Conservation (phyloP, 768 basidiomycete genomes). For the Naganishia vishniacii region DNA sequence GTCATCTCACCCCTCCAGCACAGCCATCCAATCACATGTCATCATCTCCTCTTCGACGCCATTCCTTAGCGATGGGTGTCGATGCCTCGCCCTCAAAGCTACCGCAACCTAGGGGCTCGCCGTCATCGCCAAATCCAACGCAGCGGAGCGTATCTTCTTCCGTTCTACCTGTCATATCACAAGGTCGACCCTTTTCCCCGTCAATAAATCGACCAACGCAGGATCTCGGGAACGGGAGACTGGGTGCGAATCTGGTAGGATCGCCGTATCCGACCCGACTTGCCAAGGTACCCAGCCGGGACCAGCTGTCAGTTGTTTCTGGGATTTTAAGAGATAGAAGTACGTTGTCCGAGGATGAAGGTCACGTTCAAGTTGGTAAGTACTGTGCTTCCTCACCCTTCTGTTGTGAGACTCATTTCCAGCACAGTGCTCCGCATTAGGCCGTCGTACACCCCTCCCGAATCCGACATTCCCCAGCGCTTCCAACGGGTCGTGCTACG, state of each 20-base stretch:
- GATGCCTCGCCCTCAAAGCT: slow-evolving; percentile 3
- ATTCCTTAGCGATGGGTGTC: slow-evolving; percentile 7
- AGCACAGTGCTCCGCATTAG: slow-evolving; percentile 26
- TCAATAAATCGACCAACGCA: neutral
- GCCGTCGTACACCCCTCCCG: slow-evolving; percentile 23
- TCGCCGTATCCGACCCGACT: slow-evolving; percentile 16
- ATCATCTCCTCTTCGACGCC: slow-evolving; percentile 10
- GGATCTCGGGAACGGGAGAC: neutral
- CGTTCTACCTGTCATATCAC: neutral
- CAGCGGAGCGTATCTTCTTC: slow-evolving; percentile 2
- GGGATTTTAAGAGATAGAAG: neutral
- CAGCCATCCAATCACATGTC: slow-evolving; percentile 6
- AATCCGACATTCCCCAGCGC: slow-evolving; percentile 21
- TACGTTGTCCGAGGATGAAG: neutral
- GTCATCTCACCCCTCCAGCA: too few species aligned
- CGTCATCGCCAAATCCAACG: neutral
- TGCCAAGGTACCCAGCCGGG: neutral
- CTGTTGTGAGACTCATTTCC: neutral
- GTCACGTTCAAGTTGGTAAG: slow-evolving; percentile 28
- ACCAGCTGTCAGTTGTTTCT: neutral
- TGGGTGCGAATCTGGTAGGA: neutral
- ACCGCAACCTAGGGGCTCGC: neutral
- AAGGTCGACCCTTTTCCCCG: slow-evolving; percentile 1
- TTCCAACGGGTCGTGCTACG: slow-evolving; percentile 31
- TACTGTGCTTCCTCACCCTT: neutral